Conservation (phyloP, 768 basidiomycete genomes). For the Tricholoma terreum region DNA sequence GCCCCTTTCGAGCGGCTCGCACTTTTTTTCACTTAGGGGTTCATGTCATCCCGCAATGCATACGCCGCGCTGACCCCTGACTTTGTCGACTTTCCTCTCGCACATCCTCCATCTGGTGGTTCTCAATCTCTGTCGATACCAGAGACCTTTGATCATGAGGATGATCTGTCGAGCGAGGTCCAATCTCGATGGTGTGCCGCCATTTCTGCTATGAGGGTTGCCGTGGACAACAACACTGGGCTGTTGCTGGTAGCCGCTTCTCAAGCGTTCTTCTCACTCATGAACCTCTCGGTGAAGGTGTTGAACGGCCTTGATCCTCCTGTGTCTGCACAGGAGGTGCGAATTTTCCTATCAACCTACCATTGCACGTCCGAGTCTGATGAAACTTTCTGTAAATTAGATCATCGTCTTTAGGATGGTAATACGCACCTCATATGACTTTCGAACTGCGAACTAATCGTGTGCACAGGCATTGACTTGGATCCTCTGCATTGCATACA, state of each 20-base stretch:
- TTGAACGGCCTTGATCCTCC: slow-evolving; percentile 55
- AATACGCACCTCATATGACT: neutral
- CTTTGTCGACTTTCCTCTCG: slow-evolving; percentile 12
- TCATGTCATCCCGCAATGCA: slow-evolving; percentile 2
- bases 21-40: neutral
- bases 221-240: slow-evolving; percentile 44
- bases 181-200: slow-evolving; percentile 5
- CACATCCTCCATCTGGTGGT: slow-evolving; percentile 2
- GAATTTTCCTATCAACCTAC: slow-evolving; percentile 29
- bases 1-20: neutral
- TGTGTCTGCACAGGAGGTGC: slow-evolving; percentile 53
- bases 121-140: slow-evolving; percentile 4
- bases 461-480: slow-evolving; percentile 46
- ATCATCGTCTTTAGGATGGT: slow-evolving; percentile 56
- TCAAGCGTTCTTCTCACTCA: slow-evolving; percentile 58
- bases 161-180: neutral
- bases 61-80: slow-evolving; percentile 19
- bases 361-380: slow-evolving; percentile 35
- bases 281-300: slow-evolving; percentile 61
- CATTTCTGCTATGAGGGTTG: neutral
- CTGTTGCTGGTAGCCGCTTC: slow-evolving; percentile 52
- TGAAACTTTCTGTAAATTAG: neutral
- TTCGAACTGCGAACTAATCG: neutral
- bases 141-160: slow-evolving; percentile 4
- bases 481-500: slow-evolving; percentile 47